phyloP scores from a whole-genome alignment of 2,329 filamentous ascomycete genomes.

The Fulvia fulva region DNA sequence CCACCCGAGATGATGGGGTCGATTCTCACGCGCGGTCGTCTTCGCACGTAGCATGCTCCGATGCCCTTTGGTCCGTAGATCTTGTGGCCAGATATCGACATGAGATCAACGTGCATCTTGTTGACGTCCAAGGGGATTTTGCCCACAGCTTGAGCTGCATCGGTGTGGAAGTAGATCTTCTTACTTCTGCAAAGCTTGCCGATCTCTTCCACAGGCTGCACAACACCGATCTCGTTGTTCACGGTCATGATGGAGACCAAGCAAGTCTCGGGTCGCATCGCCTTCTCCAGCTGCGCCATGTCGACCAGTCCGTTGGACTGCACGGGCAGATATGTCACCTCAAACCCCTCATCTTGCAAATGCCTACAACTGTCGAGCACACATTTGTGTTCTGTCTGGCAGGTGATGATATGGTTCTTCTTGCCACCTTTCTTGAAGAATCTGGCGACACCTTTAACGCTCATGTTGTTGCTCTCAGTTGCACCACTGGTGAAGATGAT shows the following conservation, averaged over 20 bases:
- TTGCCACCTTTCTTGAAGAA: conserved; percentile 92
- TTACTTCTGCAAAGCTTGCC: conserved; percentile 84
- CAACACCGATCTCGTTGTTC: conserved; percentile 99
- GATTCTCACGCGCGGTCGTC: conserved; percentile 85
- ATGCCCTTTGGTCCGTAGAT: conserved; percentile 98
- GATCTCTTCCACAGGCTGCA: conserved; percentile 91
- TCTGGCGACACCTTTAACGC: conserved; percentile 93
- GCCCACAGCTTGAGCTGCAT: conserved; percentile 94
- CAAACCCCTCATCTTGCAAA: conserved; percentile 93
- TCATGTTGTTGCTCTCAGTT: conserved; percentile 99
- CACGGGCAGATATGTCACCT: conserved; percentile 95
- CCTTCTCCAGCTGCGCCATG: conserved; percentile 77
- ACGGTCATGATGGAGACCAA: conserved; percentile 98
- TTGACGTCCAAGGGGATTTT: conserved; percentile 97
- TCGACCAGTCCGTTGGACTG: conserved; percentile 79
- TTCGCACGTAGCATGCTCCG: conserved; percentile 90
- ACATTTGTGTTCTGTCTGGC: conserved; percentile 98
- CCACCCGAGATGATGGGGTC: conserved; percentile 95
- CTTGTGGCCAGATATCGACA: conserved; percentile 98
- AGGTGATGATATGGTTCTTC: conserved; percentile 98
- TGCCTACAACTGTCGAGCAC: conserved; percentile 95
- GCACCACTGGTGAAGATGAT: conserved; percentile 98
- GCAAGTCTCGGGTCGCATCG: conserved; percentile 84
- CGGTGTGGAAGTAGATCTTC: conserved; percentile 97
- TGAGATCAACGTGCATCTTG: conserved; percentile 94